These are phyloP conservation scores for Boletus sensibilis DNA, from an alignment of 768 basidiomycete species.

Conservation along the genomic window DNA sequence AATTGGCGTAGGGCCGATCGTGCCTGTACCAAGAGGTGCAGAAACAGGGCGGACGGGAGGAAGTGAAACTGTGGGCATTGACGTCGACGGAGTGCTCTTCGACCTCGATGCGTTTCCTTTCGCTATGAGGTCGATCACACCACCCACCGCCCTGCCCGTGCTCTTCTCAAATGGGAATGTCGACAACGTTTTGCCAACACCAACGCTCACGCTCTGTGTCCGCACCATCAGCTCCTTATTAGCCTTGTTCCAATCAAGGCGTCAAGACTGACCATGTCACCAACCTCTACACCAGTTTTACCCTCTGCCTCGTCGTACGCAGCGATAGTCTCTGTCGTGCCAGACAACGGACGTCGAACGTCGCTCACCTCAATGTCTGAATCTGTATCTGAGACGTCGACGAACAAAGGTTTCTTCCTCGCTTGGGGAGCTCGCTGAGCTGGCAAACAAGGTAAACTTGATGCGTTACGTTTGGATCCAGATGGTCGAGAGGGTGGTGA, in stretches of 20 bases:
- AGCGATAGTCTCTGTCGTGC: not conserved
- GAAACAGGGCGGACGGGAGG: conserved; percentile 1
- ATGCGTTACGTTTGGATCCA: not conserved
- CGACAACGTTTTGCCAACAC: not conserved
- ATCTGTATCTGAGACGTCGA: conserved; percentile 27
- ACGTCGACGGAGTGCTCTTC: conserved; percentile 1
- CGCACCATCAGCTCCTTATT: not conserved
- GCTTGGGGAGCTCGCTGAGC: not conserved
- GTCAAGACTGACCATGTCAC: conserved; percentile 10
- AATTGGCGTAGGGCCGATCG: not conserved
- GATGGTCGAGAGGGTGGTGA: not conserved
- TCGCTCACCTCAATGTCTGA: conserved; percentile 21
- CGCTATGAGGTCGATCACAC: conserved; percentile 7
- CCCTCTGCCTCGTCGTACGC: not conserved
- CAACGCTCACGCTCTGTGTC: conserved; percentile 7
- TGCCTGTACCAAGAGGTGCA: not conserved
- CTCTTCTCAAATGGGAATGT: not conserved
- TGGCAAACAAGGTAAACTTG: not conserved
- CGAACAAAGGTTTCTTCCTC: conserved; percentile 18
- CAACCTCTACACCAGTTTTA: not conserved
- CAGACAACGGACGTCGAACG: not conserved
- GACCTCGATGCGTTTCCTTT: conserved; percentile 1
- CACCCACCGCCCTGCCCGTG: not conserved
- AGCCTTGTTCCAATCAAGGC: not conserved
- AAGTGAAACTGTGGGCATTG: not conserved